Conservation (phyloP, 495 filamentous ascomycete genomes). For the Venustampulla echinocandica region DNA sequence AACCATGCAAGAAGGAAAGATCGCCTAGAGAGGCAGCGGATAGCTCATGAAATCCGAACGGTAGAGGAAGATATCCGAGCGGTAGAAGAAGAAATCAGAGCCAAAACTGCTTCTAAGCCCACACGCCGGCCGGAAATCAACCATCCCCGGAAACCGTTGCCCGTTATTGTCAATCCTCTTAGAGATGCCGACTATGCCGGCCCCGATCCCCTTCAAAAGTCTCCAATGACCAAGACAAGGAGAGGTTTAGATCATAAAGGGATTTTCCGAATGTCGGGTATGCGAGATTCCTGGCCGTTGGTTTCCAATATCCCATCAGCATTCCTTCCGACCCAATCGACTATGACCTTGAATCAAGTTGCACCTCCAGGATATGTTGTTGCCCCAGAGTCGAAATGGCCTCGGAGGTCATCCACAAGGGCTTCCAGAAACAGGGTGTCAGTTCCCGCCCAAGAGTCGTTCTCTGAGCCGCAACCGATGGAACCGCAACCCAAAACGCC, state of each 20-base stretch:
- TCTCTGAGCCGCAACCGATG: not conserved
- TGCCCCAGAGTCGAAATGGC: conserved; percentile 4
- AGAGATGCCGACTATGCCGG: not conserved
- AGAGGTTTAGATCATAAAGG: not conserved
- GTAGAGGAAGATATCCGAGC: not conserved
- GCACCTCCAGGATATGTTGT: conserved; percentile 17
- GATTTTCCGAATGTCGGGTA: conserved; percentile 4
- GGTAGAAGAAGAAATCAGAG: not conserved
- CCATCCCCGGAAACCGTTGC: not conserved
- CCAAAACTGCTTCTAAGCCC: not conserved
- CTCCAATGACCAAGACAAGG: not conserved
- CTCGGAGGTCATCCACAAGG: not conserved
- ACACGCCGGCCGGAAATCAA: not conserved
- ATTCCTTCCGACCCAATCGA: conserved; percentile 2
- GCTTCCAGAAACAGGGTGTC: not conserved
- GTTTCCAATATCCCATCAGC: conserved; percentile 4
- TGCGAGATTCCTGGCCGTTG: conserved; percentile 18
- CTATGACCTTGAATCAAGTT: conserved; percentile 2
- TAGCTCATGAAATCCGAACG: not conserved
- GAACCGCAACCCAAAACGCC: not conserved
- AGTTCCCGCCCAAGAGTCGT: not conserved
- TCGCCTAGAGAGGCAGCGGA: conserved; percentile 17
- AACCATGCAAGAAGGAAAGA: conserved; percentile 36
- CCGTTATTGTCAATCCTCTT: not conserved
- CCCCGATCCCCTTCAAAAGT: not conserved